Conservation (phyloP, 495 filamentous ascomycete genomes). For the Corynascus novoguineensis region DNA sequence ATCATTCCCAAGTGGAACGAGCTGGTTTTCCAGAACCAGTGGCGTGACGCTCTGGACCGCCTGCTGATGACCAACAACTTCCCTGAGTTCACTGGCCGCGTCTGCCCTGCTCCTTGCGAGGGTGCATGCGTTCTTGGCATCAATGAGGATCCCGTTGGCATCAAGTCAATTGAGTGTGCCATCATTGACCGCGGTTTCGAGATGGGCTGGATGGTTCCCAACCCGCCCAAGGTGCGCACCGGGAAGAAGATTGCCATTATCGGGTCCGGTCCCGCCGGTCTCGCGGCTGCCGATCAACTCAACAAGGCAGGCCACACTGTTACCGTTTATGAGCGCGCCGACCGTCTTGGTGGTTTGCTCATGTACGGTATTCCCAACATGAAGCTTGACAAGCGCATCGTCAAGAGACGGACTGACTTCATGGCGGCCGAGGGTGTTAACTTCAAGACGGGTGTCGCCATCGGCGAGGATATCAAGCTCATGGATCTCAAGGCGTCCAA, state of each 20-base stretch:
- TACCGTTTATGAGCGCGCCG: conserved; percentile 93
- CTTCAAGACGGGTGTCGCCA: conserved; percentile 68
- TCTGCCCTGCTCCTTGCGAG: conserved; percentile 97
- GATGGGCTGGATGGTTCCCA: conserved; percentile 97
- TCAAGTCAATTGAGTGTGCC: conserved; percentile 98
- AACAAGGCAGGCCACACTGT: conserved; percentile 90
- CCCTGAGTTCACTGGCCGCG: conserved; percentile 97
- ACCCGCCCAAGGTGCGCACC: conserved; percentile 70
- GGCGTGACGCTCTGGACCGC: conserved; percentile 91
- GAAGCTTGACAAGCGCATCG: conserved; percentile 99
- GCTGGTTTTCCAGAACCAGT: conserved; percentile 78
- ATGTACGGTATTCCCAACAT: conserved; percentile 99
- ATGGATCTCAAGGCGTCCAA: conserved; percentile 68
- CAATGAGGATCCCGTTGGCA: conserved; percentile 96
- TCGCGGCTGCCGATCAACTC: conserved; percentile 89
- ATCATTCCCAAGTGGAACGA: conserved; percentile 99
- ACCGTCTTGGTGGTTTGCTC: conserved; percentile 87
- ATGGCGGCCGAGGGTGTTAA: conserved; percentile 89
- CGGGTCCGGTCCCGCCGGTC: conserved; percentile 89
- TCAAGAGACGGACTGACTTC: conserved; percentile 92
- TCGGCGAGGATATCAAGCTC: conserved; percentile 77
- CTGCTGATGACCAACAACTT: conserved; percentile 99
- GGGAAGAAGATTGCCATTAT: conserved; percentile 91
- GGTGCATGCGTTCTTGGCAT: conserved; percentile 97
- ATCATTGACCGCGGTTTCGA: conserved; percentile 99